Conservation (phyloP, 306 rosid species). For the Comarum palustre region DNA sequence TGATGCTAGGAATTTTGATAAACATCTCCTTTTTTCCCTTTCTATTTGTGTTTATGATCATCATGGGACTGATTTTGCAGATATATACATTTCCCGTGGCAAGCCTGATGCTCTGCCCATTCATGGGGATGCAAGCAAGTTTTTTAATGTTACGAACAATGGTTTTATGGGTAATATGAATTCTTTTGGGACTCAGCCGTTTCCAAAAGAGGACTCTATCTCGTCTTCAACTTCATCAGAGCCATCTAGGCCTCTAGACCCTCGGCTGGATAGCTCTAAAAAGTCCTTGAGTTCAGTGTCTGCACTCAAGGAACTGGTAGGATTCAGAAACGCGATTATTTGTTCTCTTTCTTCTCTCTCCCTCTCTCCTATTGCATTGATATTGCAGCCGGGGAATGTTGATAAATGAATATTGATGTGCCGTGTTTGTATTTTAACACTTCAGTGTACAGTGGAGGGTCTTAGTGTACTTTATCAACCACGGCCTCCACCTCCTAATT, state of each 20-base stretch:
- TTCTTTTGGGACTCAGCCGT: constrained; percentile 48
- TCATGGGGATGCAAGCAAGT: constrained; percentile 53
- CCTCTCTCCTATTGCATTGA: neutral
- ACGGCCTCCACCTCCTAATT: constrained; percentile 46
- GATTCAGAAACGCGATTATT: constrained; percentile 17
- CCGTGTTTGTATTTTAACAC: constrained; percentile 32
- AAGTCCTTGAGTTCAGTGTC: constrained; percentile 56
- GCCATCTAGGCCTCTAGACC: constrained; percentile 53
- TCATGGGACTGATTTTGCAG: constrained; percentile 37
- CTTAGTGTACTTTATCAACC: constrained; percentile 60
- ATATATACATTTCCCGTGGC: constrained; percentile 58
- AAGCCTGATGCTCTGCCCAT: constrained; percentile 60
- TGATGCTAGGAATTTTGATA: neutral
- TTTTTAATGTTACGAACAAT: constrained; percentile 52
- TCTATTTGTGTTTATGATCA: constrained; percentile 14
- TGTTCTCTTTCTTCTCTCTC: neutral
- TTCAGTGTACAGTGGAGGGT: constrained; percentile 79
- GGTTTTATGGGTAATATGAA: constrained; percentile 42
- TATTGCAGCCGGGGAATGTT: neutral
- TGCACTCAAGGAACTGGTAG: constrained; percentile 75
- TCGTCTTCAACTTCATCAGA: constrained; percentile 57
- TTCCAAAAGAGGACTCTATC: constrained; percentile 55
- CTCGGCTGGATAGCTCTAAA: constrained; percentile 63
- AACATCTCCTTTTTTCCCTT: neutral
- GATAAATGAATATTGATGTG: constrained; percentile 20